phyloP scores from a whole-genome alignment of 345 rosid species.

The Pelargonium nanum region DNA sequence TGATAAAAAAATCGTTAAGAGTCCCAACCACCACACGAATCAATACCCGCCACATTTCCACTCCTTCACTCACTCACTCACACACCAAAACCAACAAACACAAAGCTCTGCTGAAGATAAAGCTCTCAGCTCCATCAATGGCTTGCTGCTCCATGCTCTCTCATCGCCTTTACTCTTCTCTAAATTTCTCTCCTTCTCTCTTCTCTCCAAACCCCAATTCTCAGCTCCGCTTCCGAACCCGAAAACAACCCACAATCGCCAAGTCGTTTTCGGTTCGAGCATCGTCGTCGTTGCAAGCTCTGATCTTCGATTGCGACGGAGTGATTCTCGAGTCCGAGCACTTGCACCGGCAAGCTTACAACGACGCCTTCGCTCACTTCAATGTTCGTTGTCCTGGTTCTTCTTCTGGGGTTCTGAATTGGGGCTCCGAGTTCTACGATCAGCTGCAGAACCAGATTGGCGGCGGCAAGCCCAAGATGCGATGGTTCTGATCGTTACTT shows the following conservation, averaged over 20 bases:
- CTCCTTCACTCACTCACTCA: not conserved
- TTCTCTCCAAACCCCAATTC: not conserved
- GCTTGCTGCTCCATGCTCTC: not conserved
- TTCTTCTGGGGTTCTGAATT: constrained; percentile 40
- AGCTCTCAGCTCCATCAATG: not conserved
- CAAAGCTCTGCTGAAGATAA: no score
- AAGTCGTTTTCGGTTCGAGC: constrained; percentile 20
- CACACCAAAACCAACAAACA: not conserved
- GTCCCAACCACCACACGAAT: not conserved
- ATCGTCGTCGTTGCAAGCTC: constrained; percentile 46
- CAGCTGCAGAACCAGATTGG: constrained; percentile 75
- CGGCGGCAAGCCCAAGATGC: constrained; percentile 96
- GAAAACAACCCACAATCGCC: not conserved
- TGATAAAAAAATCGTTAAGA: not conserved
- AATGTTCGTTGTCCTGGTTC: constrained; percentile 56
- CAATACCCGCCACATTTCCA: no score
- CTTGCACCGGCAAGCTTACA: constrained; percentile 89
- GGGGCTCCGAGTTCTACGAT: constrained; percentile 73
- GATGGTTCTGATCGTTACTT: constrained; percentile 38
- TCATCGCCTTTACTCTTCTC: not conserved
- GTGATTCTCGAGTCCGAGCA: constrained; percentile 89
- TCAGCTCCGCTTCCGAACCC: not conserved
- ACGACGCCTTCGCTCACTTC: constrained; percentile 81
- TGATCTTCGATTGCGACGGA: constrained; percentile 90
- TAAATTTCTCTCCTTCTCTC: not conserved